phyloP scores from a whole-genome alignment of 495 filamentous ascomycete genomes.

The Staphylotrichum longicolle region DNA sequence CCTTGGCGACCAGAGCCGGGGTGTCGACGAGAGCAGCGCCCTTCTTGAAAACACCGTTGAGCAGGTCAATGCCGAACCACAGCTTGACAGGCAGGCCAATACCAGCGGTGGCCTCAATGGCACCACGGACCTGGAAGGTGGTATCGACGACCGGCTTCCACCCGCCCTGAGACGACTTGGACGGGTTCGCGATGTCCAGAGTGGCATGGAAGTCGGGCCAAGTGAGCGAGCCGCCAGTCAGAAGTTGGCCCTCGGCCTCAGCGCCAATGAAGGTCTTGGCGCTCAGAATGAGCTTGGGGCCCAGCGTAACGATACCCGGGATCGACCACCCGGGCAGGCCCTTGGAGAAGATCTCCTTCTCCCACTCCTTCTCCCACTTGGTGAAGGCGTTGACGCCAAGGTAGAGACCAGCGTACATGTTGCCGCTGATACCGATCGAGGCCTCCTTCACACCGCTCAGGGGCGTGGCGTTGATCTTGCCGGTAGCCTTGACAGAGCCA shows the following conservation, averaged over 20 bases:
- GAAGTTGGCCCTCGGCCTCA: slow-evolving; percentile 19
- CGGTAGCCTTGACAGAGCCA: slow-evolving; percentile 6
- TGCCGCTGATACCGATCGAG: slow-evolving; percentile 15
- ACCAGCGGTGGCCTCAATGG: slow-evolving; percentile 12
- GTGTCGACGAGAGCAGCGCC: slow-evolving; percentile 13
- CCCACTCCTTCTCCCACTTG: slow-evolving; percentile 9
- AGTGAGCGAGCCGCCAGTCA: slow-evolving; percentile 12
- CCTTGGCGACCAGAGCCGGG: slow-evolving; percentile 7
- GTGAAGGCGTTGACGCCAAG: slow-evolving; percentile 24
- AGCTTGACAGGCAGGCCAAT: slow-evolving; percentile 17
- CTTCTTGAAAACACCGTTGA: slow-evolving; percentile 16
- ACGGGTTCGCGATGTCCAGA: slow-evolving; percentile 2
- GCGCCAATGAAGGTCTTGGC: slow-evolving; percentile 1
- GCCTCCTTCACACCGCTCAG: slow-evolving; percentile 17
- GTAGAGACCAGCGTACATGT: slow-evolving; percentile 17
- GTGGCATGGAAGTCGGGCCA: slow-evolving; percentile 15
- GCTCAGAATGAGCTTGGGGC: slow-evolving; percentile 8
- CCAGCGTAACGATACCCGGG: slow-evolving; percentile 18
- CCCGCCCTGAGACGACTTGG: slow-evolving; percentile 10
- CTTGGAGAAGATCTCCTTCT: slow-evolving; percentile 10
- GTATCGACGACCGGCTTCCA: slow-evolving; percentile 14
- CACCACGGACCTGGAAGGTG: slow-evolving; percentile 18
- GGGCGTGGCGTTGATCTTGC: slow-evolving; percentile 3
- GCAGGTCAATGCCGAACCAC: slow-evolving; percentile 18
- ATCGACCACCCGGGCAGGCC: slow-evolving; percentile 19